phyloP scores from a whole-genome alignment of 441 rosid species.

The Isatis lusitanica region DNA sequence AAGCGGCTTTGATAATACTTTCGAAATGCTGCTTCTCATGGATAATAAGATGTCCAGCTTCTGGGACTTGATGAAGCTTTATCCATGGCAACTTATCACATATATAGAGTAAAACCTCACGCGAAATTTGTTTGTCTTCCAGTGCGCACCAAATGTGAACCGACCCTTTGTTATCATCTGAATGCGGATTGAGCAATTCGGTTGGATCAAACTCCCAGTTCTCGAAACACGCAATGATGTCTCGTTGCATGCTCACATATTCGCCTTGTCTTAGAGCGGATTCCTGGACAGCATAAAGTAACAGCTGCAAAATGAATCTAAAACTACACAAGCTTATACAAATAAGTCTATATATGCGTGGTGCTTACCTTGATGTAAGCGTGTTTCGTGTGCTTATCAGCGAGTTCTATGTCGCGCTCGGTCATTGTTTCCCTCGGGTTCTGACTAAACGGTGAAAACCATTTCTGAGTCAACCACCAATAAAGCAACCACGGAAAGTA shows the following conservation, averaged over 20 bases:
- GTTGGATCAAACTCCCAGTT: conserved; percentile 68
- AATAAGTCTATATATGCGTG: no score
- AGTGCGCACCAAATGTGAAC: conserved; percentile 65
- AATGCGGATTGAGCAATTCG: conserved; percentile 53
- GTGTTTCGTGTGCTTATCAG: conserved; percentile 28
- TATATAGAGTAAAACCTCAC: conserved; percentile 38
- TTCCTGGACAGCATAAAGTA: conserved; percentile 5
- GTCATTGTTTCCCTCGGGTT: conserved; percentile 46
- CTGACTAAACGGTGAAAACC: conserved; percentile 56
- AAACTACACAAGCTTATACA: background rate
- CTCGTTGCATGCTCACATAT: conserved; percentile 49
- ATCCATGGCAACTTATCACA: conserved; percentile 59
- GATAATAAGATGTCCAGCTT: conserved; percentile 48
- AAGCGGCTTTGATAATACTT: conserved; percentile 39
- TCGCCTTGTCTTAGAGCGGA: conserved; percentile 41
- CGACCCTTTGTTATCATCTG: conserved; percentile 43
- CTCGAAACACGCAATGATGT: conserved; percentile 40
- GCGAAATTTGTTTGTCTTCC: conserved; percentile 52
- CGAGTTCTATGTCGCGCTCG: conserved; percentile 31
- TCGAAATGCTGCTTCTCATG: conserved; percentile 36
- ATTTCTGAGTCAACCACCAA: conserved; percentile 87
- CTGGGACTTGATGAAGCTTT: conserved; percentile 51
- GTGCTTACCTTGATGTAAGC: conserved; percentile 26
- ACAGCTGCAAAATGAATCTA: background rate
- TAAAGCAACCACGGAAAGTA: conserved; percentile 72